These are phyloP conservation scores for Chrysosporium queenslandicum DNA, from an alignment of 2,329 filamentous ascomycete species.

Conservation along the genomic window DNA sequence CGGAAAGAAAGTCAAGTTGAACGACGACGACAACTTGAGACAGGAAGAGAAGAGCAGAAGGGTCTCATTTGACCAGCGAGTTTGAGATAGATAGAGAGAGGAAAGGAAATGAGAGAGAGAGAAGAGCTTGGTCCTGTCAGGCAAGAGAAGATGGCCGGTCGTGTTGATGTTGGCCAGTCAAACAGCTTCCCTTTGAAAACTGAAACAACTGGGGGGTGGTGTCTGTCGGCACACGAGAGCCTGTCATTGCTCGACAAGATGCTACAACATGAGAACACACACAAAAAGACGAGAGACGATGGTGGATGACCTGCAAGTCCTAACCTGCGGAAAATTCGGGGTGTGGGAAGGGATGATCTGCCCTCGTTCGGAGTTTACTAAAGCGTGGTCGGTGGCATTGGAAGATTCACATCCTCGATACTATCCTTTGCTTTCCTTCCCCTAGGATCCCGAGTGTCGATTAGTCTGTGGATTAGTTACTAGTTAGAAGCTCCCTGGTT, in stretches of 20 bases:
- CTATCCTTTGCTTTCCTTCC: no score
- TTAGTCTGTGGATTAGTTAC: no score
- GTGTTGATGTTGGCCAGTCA: neutral
- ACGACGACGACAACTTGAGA: conserved; percentile 7
- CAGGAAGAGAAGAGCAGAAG: neutral
- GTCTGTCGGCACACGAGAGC: conserved; percentile 2
- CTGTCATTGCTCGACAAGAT: conserved; percentile 1
- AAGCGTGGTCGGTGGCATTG: neutral
- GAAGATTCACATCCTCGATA: no score
- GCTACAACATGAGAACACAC: no score
- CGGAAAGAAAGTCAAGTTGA: conserved; percentile 6
- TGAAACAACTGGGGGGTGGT: conserved; percentile 8
- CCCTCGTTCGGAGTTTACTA: neutral
- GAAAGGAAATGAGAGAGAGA: no score
- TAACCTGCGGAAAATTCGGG: no score
- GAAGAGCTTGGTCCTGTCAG: neutral
- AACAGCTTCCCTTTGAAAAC: neutral
- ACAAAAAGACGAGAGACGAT: no score
- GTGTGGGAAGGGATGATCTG: neutral
- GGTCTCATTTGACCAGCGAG: neutral
- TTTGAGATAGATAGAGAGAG: no score
- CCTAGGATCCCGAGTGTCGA: no score
- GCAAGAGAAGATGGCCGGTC: neutral
- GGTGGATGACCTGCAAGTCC: no score
- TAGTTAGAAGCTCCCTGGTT: no score